Conservation (phyloP, 179 eudicot genomes). For the Spinacia oleracea region DNA sequence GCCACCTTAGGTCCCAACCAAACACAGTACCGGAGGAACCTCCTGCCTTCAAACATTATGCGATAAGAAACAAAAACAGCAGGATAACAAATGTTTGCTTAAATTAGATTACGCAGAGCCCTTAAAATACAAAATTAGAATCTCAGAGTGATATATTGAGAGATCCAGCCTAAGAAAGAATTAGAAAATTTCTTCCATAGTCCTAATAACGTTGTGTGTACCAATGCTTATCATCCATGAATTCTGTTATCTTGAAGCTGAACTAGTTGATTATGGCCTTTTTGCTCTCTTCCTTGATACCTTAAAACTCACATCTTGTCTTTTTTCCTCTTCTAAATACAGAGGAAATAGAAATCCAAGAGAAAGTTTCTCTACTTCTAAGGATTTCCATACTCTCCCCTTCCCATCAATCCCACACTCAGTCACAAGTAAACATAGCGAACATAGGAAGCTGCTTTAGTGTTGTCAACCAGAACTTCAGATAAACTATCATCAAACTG, state of each 20-base stretch:
- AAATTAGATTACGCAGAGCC: neutral
- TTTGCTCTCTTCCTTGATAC: neutral
- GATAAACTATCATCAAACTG: neutral
- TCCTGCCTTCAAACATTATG: constrained; percentile 67
- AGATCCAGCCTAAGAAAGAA: neutral
- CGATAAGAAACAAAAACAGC: constrained; percentile 11
- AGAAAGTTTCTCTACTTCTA: neutral
- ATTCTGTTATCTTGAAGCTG: neutral
- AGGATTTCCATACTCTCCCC: neutral
- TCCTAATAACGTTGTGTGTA: neutral
- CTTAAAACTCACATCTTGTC: too few relatives aligned
- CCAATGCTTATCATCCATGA: neutral
- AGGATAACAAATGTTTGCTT: neutral
- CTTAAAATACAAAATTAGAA: neutral
- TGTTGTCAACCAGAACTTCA: neutral
- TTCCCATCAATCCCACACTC: neutral
- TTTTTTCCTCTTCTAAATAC: neutral
- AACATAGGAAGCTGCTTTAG: neutral
- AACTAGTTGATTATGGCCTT: neutral
- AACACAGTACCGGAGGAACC: constrained; percentile 86
- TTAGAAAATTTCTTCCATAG: neutral
- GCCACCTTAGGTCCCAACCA: constrained; percentile 95
- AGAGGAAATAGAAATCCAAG: neutral
- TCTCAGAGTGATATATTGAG: neutral
- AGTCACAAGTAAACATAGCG: neutral